Evolutionary conservation across 2,329 filamentous ascomycete genomes (phyloP), one percentile per base, ranked within the genome.

Genomic region (Fusarium domesticum): DNA sequence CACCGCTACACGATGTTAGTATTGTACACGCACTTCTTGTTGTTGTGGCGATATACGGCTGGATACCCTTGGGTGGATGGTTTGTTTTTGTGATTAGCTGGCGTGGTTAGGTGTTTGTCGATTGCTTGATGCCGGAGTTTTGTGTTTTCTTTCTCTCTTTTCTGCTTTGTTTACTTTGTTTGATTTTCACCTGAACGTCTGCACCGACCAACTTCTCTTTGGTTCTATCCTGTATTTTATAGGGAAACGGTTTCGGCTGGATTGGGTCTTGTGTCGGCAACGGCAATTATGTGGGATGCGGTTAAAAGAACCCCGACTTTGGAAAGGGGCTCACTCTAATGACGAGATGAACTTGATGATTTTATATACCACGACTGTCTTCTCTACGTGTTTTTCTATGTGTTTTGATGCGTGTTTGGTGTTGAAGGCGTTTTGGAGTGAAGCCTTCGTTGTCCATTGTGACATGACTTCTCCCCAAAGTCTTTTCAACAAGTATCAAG

Each of bases 301-400:
- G 50, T 42, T 52, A 53, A 44, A 44, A 39, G 39, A 35, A 46
- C 45, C 47, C 48, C 47, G 56, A 35, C 52, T 37, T 32, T 39
- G 53, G 48, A 42, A 42, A 38, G 34, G 40, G 37, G 47, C 43
- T 42, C 35, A 40, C 36, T 48, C 45, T 63, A 56, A 63, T 53
- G 60, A 63, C 32, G 54, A 60, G 44, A 63, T 46, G 60, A 63
- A 57, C 52, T 53, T 63, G 43, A 62, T 48, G 60, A 64, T 48
- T 39, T 52, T 43, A 37, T 45, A 43, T 18, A 50, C 10, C 6
- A 47, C 39, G 19, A 53, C 36, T 37, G 37, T 34, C 30, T 50
- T 41, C 42, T 45, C 31, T 43, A 37, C 18, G 39, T 45, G 40
- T 31, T 28, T 33, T 42, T 42, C 34, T 35, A 40, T 18, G 32